Evolutionary conservation across 1,284 basidiomycete species (phyloP).

Genomic region (Trichosporon inkin): DNA sequence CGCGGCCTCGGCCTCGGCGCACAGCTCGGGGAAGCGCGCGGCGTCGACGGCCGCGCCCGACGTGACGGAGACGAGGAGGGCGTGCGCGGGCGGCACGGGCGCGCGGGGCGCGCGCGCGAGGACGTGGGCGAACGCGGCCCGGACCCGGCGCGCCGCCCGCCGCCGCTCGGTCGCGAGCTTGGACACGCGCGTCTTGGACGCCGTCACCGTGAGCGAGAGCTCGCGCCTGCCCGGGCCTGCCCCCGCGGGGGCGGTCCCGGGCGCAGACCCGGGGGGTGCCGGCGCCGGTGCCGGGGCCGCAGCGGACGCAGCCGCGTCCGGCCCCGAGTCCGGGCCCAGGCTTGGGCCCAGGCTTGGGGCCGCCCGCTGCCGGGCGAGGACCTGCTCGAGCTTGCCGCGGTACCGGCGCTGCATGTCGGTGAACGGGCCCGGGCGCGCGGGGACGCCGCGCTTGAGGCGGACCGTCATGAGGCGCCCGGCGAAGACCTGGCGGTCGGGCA

Average conservation of each 20-base stretch:
- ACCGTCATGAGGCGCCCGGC: background rate
- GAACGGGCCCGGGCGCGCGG: background rate
- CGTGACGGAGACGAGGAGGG: background rate
- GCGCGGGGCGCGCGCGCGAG: background rate
- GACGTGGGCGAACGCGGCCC: slow-evolving; percentile 20
- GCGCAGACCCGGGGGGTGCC: too few species aligned
- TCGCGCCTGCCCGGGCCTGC: too few species aligned
- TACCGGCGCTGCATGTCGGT: background rate
- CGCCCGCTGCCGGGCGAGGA: background rate
- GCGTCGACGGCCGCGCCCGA: background rate
- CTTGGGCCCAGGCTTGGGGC: too few species aligned
- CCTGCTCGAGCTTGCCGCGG: background rate
- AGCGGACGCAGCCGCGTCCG: background rate
- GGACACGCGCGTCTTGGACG: slow-evolving; percentile 15
- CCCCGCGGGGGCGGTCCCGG: too few species aligned
- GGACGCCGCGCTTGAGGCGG: background rate
- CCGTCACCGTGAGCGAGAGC: background rate
- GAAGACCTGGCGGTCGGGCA: background rate
- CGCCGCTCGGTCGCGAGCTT: slow-evolving; percentile 28
- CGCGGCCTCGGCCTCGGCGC: background rate
- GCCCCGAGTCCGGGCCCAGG: too few species aligned
- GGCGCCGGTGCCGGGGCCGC: too few species aligned
- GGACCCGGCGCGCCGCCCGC: slow-evolving; percentile 17
- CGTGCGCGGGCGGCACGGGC: background rate
- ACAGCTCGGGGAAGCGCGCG: background rate